Base-by-base conservation (phyloP, 2,329 filamentous ascomycete genomes). In the Boeremia exigua region DNA sequence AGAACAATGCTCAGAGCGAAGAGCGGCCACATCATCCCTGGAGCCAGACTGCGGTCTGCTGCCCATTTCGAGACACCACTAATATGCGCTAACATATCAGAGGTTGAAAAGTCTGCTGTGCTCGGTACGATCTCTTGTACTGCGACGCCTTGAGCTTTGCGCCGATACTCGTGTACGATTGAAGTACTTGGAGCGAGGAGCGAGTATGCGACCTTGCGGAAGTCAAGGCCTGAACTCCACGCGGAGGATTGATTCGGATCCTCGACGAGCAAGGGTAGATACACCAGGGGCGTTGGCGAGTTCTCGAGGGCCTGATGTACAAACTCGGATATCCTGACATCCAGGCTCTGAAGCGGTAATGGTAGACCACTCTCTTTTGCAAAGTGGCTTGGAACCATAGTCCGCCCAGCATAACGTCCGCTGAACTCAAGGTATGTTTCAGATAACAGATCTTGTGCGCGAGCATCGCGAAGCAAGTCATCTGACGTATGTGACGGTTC, bases 181-280 rank as follows among this genome's bases (percentile, higher is more conserved):
- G 54, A 40, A 2, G 40, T 48, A 6, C 43, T 32, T 6, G 28
- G 52, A 17, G 59, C 57, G 3, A 80, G 55, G 2, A 78, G 60
- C 1, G 72, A 75, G 54, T 80, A 81, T 6, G 73, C 74, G 17
- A 78, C 49, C 2, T 60, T 58, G 5, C 79, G 76, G 3, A 78
- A 56, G 6, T 71, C 62, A 12, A 67, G 56, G 1, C 77, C 77
- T 10, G 75, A 56, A 25, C 67, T 68, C 78, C 79, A 82, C 6
- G 78, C 78, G 1, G 79, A 77, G 33, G 74, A 70, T 46, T 74
- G 70, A 11, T 69, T 67, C 0, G 78, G 71, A 52, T 82, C 79
- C 51, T 82, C 79, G 11, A 86, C 75, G 0, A 92, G 71, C 19
- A 88, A 79, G 0, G 88, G 87, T 0, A 92, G 79, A 68, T 88